Base-by-base conservation (phyloP, 257 asterid species). In the Cruciata laevipes region DNA sequence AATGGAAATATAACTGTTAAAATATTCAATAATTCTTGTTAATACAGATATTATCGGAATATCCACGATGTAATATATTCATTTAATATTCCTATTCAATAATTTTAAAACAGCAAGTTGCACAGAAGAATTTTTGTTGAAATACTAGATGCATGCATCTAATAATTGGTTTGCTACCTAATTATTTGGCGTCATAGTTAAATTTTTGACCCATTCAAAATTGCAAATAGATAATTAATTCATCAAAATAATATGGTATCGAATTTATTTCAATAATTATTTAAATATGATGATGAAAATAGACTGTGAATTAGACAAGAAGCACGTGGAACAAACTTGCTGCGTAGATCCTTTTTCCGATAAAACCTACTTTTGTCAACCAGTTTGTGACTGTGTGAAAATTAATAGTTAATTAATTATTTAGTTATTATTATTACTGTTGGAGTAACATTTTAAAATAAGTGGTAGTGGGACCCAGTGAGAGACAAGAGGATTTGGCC, bases 281-380 rank as follows among this genome's bases (percentile, higher is more conserved):
- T n/a, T n/a, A n/a, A n/a, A n/a, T n/a, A n/a, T n/a, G n/a, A n/a
- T n/a, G n/a, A n/a, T n/a, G 1, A 9, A 42, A 42, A 42, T 42
- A 37, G 42, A 37, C 5, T 30, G 57, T 77, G 78, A 72, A 70
- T 73, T 67, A 61, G 76, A 72, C 81, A 30, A 7, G 63, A 31
- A 71, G 67, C 76, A 75, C 82, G 80, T 72, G 80, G 73, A 69
- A 66, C 31, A 67, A 63, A 13, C 63, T n/a, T n/a, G n/a, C n/a
- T n/a, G n/a, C n/a, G n/a, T n/a, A n/a, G n/a, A n/a, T n/a, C n/a
- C n/a, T 53, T 76, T 62, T 72, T 67, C 47, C 77, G 69, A 72
- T 55, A 53, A 18, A n/a, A 30, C 59, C 66, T 25, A 40, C 65
- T 70, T 74, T 68, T 64, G 61, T 60, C 73, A 71, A 76, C 55